Percentiles rank a stretch among this genome's conserved stretches.
Evolutionary conservation across 108 stramenopile species (phyloP).

Genomic region (Skeletonema potamos): DNA sequence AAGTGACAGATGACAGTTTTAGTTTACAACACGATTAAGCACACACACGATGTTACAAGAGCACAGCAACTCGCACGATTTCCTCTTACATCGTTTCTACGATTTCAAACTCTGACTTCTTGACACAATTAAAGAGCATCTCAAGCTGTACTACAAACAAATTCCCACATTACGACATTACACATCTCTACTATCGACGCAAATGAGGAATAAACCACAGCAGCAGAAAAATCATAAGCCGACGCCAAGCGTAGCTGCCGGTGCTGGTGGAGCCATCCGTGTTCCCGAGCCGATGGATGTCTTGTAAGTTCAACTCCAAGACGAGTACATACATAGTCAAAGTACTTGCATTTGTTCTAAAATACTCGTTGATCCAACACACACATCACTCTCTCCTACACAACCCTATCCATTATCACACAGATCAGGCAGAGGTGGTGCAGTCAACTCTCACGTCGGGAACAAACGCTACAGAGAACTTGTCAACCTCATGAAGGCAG

Average conservation of each 20-base stretch:
- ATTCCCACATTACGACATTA: too few species aligned
- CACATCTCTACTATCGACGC: too few species aligned
- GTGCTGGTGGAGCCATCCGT: not conserved
- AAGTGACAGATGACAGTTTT: too few species aligned
- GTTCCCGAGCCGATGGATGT: not conserved
- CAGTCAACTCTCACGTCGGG: not conserved
- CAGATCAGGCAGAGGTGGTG: slow-evolving; percentile 6
- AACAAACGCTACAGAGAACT: slow-evolving; percentile 8
- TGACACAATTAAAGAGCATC: too few species aligned
- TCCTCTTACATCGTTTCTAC: too few species aligned
- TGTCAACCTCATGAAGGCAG: not conserved
- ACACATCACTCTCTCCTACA: not conserved
- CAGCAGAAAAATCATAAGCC: not conserved
- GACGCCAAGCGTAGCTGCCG: not conserved
- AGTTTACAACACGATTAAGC: too few species aligned
- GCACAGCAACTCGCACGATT: too few species aligned
- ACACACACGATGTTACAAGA: too few species aligned
- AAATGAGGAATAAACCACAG: not conserved
- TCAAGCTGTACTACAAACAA: too few species aligned
- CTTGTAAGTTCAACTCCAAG: not conserved
- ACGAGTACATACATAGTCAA: not conserved
- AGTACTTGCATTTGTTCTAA: not conserved
- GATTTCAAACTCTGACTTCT: too few species aligned
- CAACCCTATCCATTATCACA: not conserved
- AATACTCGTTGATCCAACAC: not conserved